Evolutionary conservation across 768 basidiomycete species (phyloP).

Genomic region (Antrodiella citrinella): DNA sequence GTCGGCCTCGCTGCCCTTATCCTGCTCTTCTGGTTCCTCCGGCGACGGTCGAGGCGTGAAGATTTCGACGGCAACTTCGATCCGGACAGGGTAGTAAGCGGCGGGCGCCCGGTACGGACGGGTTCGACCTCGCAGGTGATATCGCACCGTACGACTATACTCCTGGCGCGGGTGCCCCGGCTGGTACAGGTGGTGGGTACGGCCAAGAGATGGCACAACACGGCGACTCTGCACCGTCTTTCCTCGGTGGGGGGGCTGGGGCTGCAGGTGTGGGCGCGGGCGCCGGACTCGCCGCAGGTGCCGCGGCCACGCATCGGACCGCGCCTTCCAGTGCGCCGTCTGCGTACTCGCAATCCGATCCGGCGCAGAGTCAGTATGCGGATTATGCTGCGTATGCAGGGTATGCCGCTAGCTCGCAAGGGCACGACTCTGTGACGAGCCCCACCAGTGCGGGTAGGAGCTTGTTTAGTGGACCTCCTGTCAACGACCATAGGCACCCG

Average conservation of each 20-base stretch:
- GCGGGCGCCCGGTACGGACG: constrained; percentile 17
- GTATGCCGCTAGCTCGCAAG: constrained; percentile 7
- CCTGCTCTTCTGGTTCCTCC: constrained; percentile 18
- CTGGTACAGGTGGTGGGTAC: too few relatives aligned
- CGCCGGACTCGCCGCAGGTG: constrained; percentile 11
- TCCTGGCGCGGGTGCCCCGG: constrained; percentile 8
- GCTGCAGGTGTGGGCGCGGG: background rate
- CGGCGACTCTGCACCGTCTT: constrained; percentile 14
- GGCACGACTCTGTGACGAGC: constrained; percentile 7
- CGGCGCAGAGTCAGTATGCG: too few relatives aligned
- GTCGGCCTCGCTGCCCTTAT: constrained; percentile 19
- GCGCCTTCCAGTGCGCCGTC: constrained; percentile 11
- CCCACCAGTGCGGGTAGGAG: constrained; percentile 1
- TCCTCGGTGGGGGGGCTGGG: constrained; percentile 18
- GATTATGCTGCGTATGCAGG: constrained; percentile 1
- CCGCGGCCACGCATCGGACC: constrained; percentile 5
- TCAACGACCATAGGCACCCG: constrained; percentile 16
- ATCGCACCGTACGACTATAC: constrained; percentile 17
- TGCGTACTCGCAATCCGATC: constrained; percentile 13
- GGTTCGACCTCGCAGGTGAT: constrained; percentile 14
- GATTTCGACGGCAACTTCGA: constrained; percentile 46
- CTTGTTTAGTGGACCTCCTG: background rate
- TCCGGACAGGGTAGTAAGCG: constrained; percentile 33
- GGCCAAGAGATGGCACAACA: constrained; percentile 21
- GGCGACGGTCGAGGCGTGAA: constrained; percentile 20